Conservation (phyloP, 352 stramenopile genomes). For the Phytophthora hybrid region DNA sequence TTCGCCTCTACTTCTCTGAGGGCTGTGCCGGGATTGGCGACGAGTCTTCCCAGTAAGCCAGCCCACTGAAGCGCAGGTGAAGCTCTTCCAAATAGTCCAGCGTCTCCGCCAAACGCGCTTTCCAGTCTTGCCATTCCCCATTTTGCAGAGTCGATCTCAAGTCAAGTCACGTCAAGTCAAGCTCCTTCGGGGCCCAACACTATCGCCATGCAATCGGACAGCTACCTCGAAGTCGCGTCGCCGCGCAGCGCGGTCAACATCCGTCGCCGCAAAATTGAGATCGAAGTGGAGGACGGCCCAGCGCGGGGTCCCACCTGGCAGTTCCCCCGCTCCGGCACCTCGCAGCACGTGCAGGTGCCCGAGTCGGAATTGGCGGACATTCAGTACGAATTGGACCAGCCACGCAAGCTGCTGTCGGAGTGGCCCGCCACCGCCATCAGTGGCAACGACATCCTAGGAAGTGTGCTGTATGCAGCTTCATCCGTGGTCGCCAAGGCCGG, state of each 20-base stretch:
- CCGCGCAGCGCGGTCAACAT: constrained; percentile 19
- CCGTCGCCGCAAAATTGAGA: constrained; percentile 47
- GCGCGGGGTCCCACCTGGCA: constrained; percentile 39
- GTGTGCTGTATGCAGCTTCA: constrained; percentile 69
- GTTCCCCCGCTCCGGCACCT: constrained; percentile 41
- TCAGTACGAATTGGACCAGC: constrained; percentile 31
- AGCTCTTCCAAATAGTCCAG: no score
- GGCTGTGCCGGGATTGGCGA: no score
- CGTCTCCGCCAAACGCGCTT: no score
- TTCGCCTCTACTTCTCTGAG: no score
- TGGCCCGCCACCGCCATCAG: constrained; percentile 87
- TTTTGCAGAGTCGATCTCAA: no score
- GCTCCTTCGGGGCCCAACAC: no score
- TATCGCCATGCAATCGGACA: not conserved
- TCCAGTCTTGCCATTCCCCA: no score
- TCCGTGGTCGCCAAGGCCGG: constrained; percentile 56
- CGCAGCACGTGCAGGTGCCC: constrained; percentile 38
- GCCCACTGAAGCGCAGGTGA: no score
- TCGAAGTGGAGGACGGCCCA: constrained; percentile 43
- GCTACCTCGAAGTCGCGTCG: constrained; percentile 31
- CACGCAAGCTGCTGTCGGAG: constrained; percentile 52
- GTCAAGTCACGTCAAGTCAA: no score
- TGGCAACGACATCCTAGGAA: constrained; percentile 91
- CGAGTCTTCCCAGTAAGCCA: no score
- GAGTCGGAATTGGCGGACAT: constrained; percentile 42